Evolutionary conservation across 78 protist genomes (phyloP).

Genomic region (Chrysochromulina tobinii): DNA sequence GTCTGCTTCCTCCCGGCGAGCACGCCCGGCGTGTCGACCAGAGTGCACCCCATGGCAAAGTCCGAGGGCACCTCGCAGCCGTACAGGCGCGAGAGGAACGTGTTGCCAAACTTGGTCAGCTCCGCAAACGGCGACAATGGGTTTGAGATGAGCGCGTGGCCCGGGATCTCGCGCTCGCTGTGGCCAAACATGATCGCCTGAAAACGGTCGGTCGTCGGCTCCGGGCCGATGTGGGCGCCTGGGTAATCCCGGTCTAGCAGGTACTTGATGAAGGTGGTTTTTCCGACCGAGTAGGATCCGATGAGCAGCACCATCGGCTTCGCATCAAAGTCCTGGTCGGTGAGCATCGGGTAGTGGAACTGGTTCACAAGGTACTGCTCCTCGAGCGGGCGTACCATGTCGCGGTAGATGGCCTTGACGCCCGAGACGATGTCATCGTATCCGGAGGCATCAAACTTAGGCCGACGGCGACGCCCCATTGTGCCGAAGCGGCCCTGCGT

Average conservation of each 20-base stretch:
- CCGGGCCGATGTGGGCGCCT: conserved; percentile 71
- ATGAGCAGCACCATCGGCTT: conserved; percentile 54
- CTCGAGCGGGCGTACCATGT: not conserved
- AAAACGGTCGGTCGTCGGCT: conserved; percentile 90
- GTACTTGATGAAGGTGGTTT: conserved; percentile 47
- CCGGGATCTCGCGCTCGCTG: conserved; percentile 72
- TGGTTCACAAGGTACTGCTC: not conserved
- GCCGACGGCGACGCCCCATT: not conserved
- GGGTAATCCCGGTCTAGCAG: conserved; percentile 42
- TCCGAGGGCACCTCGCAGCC: conserved; percentile 58
- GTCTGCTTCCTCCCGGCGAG: conserved; percentile 75
- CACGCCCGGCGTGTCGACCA: conserved; percentile 89
- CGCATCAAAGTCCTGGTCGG: conserved; percentile 40
- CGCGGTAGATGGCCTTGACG: not conserved
- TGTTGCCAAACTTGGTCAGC: conserved; percentile 68
- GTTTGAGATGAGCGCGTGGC: conserved; percentile 70
- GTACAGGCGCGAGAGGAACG: conserved; percentile 48
- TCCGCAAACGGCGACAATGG: conserved; percentile 70
- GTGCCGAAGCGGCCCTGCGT: too few species aligned
- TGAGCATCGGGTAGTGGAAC: conserved; percentile 11
- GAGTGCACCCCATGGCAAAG: conserved; percentile 61
- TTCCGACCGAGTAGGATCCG: conserved; percentile 55
- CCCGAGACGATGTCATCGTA: not conserved
- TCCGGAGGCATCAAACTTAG: not conserved
- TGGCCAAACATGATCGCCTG: conserved; percentile 78